phyloP scores from a whole-genome alignment of 192 early-diverging fungal species.

The Chytriomyces confervae region DNA sequence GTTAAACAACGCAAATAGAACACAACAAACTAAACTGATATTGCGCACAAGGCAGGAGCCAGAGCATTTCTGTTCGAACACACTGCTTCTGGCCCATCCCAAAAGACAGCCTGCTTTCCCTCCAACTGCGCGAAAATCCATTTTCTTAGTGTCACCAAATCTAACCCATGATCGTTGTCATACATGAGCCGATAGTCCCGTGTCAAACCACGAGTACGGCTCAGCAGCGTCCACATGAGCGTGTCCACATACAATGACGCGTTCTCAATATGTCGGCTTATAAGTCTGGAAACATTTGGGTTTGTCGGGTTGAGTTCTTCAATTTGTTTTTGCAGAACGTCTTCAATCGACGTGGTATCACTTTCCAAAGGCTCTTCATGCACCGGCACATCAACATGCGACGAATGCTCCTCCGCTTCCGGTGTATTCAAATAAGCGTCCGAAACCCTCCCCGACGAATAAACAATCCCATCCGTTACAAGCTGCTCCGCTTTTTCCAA shows the following conservation, averaged over 20 bases:
- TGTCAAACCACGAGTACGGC: background rate
- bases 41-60: constrained; percentile 7
- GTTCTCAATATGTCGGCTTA: background rate
- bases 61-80: background rate
- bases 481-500: background rate
- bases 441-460: background rate
- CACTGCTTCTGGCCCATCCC: background rate
- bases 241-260: background rate
- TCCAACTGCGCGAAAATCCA: background rate
- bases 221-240: constrained; percentile 8
- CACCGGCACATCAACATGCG: background rate
- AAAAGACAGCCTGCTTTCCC: background rate
- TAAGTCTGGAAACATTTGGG: background rate
- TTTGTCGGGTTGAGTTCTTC: no score
- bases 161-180: background rate
- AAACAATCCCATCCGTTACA: background rate
- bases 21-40: no score
- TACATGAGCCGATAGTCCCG: constrained; percentile 8
- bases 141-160: background rate
- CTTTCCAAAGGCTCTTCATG: no score
- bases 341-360: no score
- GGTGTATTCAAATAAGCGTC: background rate
- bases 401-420: no score
- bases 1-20: no score
- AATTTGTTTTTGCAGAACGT: no score